Base-by-base conservation (phyloP, 179 eudicot species). In the Pouteria campechiana region DNA sequence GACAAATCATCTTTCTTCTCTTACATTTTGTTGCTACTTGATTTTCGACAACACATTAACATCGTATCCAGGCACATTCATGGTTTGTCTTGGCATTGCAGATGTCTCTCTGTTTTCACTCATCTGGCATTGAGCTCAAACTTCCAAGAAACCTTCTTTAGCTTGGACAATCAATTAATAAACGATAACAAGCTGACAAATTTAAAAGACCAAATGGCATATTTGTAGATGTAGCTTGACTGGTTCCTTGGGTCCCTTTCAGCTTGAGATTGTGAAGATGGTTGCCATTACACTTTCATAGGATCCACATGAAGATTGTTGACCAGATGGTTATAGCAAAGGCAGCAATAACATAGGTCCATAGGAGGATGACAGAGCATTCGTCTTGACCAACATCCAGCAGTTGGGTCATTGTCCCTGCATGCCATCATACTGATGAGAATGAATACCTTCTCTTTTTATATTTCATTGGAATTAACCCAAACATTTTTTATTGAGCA, bases 351-450 rank as follows among this genome's bases (percentile, higher is more conserved):
- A 53, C 11, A 33, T 53, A 53, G 9, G 58, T 42, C 58, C 58
- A 53, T 5, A 53, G 41, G 49, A 29, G 43, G 1, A 53, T 15
- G 13, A 53, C 50, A 11, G 58, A 53, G 23, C 58, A 53, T 30
- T 53, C 58, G 14, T 42, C 50, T 42, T 53, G 58, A 5, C 49
- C 50, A 1, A 53, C 58, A 25, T 53, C 48, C 31, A 40, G 42
- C 30, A 52, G 25, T 41, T 52, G 40, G 5, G 48, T 16, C 47
- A 52, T 41, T 14, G 58, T 53, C 22, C 57, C 57, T 52, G 37
- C 36, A 50, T 50, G n/a, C n/a, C n/a, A n/a, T n/a, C n/a, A n/a
- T n/a, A n/a, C n/a, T n/a, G n/a, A n/a, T n/a, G n/a, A n/a, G n/a
- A n/a, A n/a, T n/a, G n/a, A n/a, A n/a, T n/a, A n/a, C n/a, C n/a